Base-by-base conservation (phyloP, 768 basidiomycete species). In the Hypsizygus marmoreus region DNA sequence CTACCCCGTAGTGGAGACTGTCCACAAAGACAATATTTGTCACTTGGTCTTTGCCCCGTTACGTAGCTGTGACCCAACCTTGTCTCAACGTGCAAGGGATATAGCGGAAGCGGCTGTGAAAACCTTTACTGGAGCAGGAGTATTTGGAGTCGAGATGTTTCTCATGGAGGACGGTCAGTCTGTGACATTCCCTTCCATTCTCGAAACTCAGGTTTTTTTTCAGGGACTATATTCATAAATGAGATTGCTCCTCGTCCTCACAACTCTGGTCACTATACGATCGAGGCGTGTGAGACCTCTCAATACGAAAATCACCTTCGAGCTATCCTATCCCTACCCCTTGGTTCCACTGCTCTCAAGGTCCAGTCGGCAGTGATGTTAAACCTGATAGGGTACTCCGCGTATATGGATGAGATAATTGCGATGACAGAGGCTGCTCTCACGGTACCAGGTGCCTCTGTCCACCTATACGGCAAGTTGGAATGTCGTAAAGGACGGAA, bases 121-220 rank as follows among this genome's bases (percentile, higher is more conserved):
- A 48, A 81, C 84, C 6, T 78, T 98, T 28, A 67, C 81, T 13
- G 95, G 95, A 3, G 95, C 94, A 7, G 97, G 97, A 9, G 81
- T 97, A 19, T 98, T 97, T 68, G 97, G 95, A 1, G 95, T 99
- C 1, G 97, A 99, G 66, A 92, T 98, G 93, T 99, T 99, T 70
- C 72, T 97, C 31, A 79, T 95, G 79, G 70, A 76, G 22, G 80
- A 95, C 59, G 94, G 95, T 92, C 56, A 35, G 78, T 62, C 6
- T 33, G 23, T 31, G 28, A 23, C 22, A 19, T 36, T 38, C 23
- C 23, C 36, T 12, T 24, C 45, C n/a, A 12, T 35, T 16, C 23
- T 32, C 22, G 20, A 48, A 26, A 40, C 37, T 35, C 14, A 40
- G 26, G 42, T 45, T 25, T 32, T 23, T 19, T 11, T 14, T 4